Evolutionary conservation across 2,329 filamentous ascomycete species (phyloP), one percentile per base, ranked within the genome.

Genomic region (Trichoderma arundinaceum): DNA sequence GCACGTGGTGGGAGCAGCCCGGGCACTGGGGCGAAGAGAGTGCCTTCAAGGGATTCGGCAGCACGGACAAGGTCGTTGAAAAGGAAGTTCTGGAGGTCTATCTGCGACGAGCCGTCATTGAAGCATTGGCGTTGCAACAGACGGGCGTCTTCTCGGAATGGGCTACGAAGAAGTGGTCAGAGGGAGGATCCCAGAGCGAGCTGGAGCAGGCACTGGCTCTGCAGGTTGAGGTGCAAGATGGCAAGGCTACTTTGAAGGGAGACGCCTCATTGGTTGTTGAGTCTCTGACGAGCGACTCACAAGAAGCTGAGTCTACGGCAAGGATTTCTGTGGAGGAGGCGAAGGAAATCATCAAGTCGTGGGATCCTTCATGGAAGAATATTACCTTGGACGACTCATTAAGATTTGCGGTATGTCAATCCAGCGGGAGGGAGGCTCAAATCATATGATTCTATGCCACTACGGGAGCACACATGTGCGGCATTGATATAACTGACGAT

Each of bases 321-420:
- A 68, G 69, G 48, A 66, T 75, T 12, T 74, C 78, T 10, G 61
- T 72, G 0, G 76, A 80, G 3, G 79, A 84, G 72, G 81, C 83
- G 1, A 72, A 70, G 38, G 75, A 78, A 68, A 74, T 83, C 48
- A 70, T 80, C 60, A 76, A 80, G 70, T 72, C 77, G 1, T 86
- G 83, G 82, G 82, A 84, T 66, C 71, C 76, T 10, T 81, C 80
- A 61, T 92, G 88, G 88, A 85, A 87, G 74, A 71, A 77, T 6
- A 77, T 88, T 13, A 78, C 83, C 3, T 74, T 95, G 33, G 74
- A 79, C 17, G 84, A 92, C 70, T 76, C 81, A 46, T 74, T 91
- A 69, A 92, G 91, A 75, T 94, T 95, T 80, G 87, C 88, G 65
- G 92, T 95, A 84, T 69, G 89, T 83, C 41, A 44, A 17, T 7